Evolutionary conservation across 2,329 filamentous ascomycete genomes (phyloP).

Genomic region (Didymella segeticola): DNA sequence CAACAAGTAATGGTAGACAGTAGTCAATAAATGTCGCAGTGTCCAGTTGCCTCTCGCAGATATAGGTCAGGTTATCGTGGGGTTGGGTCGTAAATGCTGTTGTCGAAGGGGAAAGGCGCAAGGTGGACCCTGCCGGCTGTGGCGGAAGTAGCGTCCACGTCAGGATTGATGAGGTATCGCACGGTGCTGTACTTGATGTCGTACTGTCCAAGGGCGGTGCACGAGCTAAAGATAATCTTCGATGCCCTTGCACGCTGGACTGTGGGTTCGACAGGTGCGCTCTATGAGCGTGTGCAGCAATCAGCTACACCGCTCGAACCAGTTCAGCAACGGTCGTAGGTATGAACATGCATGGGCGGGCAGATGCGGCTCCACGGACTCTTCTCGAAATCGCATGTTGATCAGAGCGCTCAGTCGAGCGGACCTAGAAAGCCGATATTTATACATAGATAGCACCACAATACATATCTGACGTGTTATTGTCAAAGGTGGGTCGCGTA

Average conservation of each 20-base stretch:
- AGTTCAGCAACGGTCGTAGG: background rate
- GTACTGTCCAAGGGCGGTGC: background rate
- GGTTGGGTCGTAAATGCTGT: background rate
- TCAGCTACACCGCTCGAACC: slow-evolving; percentile 3
- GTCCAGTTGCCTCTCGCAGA: slow-evolving; percentile 10
- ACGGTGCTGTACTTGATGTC: slow-evolving; percentile 5
- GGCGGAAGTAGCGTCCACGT: slow-evolving; percentile 17
- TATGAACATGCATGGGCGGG: background rate
- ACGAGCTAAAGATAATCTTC: background rate
- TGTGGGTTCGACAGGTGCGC: background rate
- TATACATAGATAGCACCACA: background rate
- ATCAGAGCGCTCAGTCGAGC: slow-evolving; percentile 3
- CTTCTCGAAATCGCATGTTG: slow-evolving; percentile 3
- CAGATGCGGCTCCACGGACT: slow-evolving; percentile 1
- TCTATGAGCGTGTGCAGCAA: background rate
- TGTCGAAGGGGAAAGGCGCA: slow-evolving; percentile 4
- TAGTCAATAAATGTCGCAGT: slow-evolving; percentile 41
- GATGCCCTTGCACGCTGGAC: background rate
- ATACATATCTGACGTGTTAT: background rate
- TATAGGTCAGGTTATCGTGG: slow-evolving; percentile 17
- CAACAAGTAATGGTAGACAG: slow-evolving; percentile 29
- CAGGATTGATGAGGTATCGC: slow-evolving; percentile 3
- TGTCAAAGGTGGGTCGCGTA: background rate
- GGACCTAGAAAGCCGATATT: background rate
- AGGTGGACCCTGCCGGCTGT: slow-evolving; percentile 16